Conservation (phyloP, 2,329 filamentous ascomycete genomes). For the Fusarium algeriense region DNA sequence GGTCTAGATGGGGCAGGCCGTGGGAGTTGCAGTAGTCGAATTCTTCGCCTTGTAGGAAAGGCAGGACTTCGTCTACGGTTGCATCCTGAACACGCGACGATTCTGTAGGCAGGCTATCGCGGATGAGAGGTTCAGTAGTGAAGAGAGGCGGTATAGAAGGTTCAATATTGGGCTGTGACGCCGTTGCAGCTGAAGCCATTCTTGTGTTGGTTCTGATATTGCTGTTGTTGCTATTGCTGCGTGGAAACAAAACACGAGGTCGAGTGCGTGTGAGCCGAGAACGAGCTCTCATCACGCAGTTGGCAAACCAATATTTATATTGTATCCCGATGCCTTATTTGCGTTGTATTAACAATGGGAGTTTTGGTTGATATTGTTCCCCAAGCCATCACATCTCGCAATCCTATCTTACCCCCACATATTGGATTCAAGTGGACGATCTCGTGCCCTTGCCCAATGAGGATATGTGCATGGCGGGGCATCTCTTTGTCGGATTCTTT, state of each 20-base stretch:
- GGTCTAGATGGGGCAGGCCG: constrained; percentile 81
- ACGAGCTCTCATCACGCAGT: constrained; percentile 50
- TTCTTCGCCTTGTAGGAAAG: constrained; percentile 71
- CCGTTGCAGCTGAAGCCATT: constrained; percentile 30
- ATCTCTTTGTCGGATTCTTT: constrained; percentile 43
- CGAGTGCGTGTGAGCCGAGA: constrained; percentile 47
- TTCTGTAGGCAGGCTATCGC: constrained; percentile 74
- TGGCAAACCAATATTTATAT: constrained; percentile 8
- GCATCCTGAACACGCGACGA: constrained; percentile 77
- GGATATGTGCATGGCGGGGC: constrained; percentile 36
- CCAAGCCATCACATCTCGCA: constrained; percentile 42
- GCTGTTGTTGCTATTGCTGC: constrained; percentile 28
- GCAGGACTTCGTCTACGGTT: constrained; percentile 76
- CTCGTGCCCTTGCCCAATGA: constrained; percentile 21
- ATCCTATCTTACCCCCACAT: constrained; percentile 43
- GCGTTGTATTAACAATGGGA: constrained; percentile 25
- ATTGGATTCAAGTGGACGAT: constrained; percentile 27
- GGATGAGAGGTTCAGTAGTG: constrained; percentile 69
- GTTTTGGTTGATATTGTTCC: constrained; percentile 48
- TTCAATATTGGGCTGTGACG: constrained; percentile 21
- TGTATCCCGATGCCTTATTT: constrained; percentile 40
- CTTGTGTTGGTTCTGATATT: constrained; percentile 22
- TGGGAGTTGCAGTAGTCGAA: constrained; percentile 72
- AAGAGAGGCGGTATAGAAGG: constrained; percentile 67
- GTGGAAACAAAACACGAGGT: constrained; percentile 51